Evolutionary conservation across 208 protist species (phyloP), one percentile per base, ranked within the genome.

Genomic region (Tritrichomonas foetus): DNA sequence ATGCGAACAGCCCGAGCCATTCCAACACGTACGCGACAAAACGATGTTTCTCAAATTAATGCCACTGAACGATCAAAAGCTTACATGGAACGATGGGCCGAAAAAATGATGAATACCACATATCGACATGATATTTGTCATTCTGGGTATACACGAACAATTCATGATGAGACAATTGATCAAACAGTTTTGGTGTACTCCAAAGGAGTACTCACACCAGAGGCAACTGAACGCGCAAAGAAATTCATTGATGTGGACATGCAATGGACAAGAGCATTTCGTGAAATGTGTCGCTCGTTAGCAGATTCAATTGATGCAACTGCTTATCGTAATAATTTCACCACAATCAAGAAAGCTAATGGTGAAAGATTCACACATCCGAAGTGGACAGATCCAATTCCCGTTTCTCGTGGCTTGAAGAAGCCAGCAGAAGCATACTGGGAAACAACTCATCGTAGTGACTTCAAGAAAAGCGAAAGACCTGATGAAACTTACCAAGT

Each of bases 321-420:
- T 30, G 78, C 78, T 20, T 89, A 89, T 50, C 3, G 78, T 22
- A 89, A 44, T n/a, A 49, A 44, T 39, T 47, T 53, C 39, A 89
- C 78, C 27, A 89, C 47, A 20, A 27, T 89, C 0, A 89, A 89
- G 47, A 89, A 89, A n/a, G 78, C 30, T 39, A 44, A 13, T 22
- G 78, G 78, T 27, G 47, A 89, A 36, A 13, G 78, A 16, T 89
- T 39, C 57, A 47, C 41, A 20, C 78, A 89, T 57, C 78, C 78
- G 57, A 89, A 89, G 30, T 89, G 78, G 78, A 57, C 14, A 57
- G 78, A 89, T 57, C 78, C 78, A 41, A 57, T 89, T 57, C 78
- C 78, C 33, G 78, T 89, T 0, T 57, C 47, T 33, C 78, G 16
- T 8, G 78, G 78, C 14, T 16, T 33, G 47, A 89, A 89, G n/a